Percentiles rank a stretch among this genome's conserved stretches.
These are phyloP conservation scores for Pascua sp. DNA, from an alignment of 1,284 basidiomycete species.

Conservation along the genomic window DNA sequence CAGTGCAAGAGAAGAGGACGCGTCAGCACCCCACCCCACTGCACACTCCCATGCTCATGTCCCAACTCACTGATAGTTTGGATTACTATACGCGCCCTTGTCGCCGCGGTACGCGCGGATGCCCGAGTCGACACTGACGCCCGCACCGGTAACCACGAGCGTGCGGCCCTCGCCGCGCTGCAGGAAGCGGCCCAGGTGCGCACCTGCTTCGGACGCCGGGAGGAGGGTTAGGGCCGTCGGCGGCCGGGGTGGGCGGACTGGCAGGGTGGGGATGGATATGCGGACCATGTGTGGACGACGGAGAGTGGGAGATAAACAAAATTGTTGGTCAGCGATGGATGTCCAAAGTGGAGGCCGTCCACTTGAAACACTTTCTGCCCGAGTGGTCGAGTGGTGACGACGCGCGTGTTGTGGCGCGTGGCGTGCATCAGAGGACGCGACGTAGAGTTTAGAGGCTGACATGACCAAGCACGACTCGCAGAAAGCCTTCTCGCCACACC, in stretches of 20 bases:
- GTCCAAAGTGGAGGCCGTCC: too few relatives aligned
- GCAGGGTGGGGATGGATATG: conserved; percentile 74
- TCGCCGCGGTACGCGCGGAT: conserved; percentile 81
- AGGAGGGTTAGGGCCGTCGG: conserved; percentile 50
- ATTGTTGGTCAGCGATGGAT: too few relatives aligned
- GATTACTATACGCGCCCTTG: conserved; percentile 82
- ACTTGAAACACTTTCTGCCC: too few relatives aligned
- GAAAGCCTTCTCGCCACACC: too few relatives aligned
- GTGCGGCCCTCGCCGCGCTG: conserved; percentile 60
- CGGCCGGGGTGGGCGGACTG: conserved; percentile 55
- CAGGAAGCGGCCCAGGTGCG: conserved; percentile 66
- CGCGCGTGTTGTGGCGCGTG: too few relatives aligned
- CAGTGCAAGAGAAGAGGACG: conserved; percentile 4
- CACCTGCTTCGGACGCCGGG: conserved; percentile 57
- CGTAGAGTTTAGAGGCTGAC: too few relatives aligned
- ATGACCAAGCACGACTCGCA: too few relatives aligned
- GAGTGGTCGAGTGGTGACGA: too few relatives aligned
- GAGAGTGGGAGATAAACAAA: too few relatives aligned
- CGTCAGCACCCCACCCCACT: not conserved
- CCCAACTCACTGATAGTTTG: conserved; percentile 80
- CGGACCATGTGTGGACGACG: conserved; percentile 44
- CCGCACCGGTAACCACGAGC: conserved; percentile 77
- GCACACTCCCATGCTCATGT: not conserved
- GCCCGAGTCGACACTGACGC: conserved; percentile 87
- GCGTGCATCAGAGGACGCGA: too few relatives aligned